Conservation (phyloP, 257 asterid species). For the Coffea canephora region DNA sequence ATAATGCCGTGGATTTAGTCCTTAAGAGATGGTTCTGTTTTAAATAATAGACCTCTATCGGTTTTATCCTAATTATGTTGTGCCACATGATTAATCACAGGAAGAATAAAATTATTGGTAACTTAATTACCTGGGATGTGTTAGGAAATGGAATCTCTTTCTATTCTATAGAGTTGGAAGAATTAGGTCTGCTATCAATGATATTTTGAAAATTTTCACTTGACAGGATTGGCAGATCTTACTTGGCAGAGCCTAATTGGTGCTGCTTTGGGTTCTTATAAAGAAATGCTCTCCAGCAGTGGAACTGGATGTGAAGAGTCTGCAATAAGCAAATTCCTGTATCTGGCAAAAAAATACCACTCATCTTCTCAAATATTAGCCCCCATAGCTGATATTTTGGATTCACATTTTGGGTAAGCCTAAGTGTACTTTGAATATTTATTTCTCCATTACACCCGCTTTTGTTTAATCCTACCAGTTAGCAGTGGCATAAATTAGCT, state of each 20-base stretch:
- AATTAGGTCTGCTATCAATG: not conserved
- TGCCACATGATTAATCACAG: not conserved
- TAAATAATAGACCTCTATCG: no score
- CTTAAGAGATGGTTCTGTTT: not conserved
- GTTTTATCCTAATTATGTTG: no score
- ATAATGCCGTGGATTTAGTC: not conserved
- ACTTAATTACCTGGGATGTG: no score
- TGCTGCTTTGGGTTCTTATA: slow-evolving; percentile 61
- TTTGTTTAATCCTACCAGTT: not conserved
- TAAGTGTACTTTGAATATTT: not conserved
- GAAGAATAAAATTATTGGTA: not conserved
- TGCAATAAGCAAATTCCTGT: slow-evolving; percentile 44
- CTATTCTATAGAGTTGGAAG: no score
- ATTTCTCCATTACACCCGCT: not conserved
- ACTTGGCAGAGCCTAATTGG: slow-evolving; percentile 74
- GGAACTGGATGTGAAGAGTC: slow-evolving; percentile 40
- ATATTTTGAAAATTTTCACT: slow-evolving; percentile 20
- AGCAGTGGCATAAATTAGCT: not conserved
- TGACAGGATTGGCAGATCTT: slow-evolving; percentile 39
- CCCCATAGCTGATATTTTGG: slow-evolving; percentile 76
- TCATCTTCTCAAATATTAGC: slow-evolving; percentile 69
- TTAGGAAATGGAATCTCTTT: no score
- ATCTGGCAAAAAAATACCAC: slow-evolving; percentile 64
- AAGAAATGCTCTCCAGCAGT: slow-evolving; percentile 40
- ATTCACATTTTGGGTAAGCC: slow-evolving; percentile 52